Base-by-base conservation (phyloP, 768 basidiomycete species). In the Auricularia sp. region DNA sequence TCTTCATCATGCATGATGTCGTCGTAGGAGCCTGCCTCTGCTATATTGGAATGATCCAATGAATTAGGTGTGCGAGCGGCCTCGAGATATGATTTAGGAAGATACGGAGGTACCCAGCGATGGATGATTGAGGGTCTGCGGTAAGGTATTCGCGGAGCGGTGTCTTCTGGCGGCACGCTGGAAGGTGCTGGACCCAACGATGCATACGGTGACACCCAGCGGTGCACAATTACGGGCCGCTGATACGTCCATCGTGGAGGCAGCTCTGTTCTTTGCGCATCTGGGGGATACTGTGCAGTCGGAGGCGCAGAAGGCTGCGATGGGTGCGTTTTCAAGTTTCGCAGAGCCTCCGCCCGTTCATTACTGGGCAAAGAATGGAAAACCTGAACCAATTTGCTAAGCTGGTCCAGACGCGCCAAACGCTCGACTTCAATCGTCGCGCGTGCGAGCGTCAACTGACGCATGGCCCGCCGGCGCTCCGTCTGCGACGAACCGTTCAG, bases 391-490 rank as follows among this genome's bases (percentile, higher is more conserved):
- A 69, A 58, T 7, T 39, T 47, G 2, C 64, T 70, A 14, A 78
- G 63, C 54, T 76, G 77, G 34, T 74, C 73, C 2, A 92, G 77
- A 58, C 89, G 80, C 63, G 78, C 71, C 47, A 84, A 76, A 64
- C 89, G 84, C 34, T 81, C 81, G 18, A 73, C 69, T 72, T 92
- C 89, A 21, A 90, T 78, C 10, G 74, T 72, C 8, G 82, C 83
- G 62, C 89, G 83, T 6, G 81, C 78, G 8, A 74, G 69, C 7
- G 82, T 76, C 47, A 85, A 72, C 29, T 75, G 77, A 61, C 82
- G 82, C 5, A 77, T 34, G 6, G 56, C 77, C 62, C 81, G 78
- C 80, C 62, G 76, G 61, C 89, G 80, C 67, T 82, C 80, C 36
- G 77, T 71, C 90, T 91, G 59, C 47, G 8, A 18, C 47, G 47